Evolutionary conservation across 192 early-diverging fungal genomes (phyloP), one percentile per base, ranked within the genome.

Genomic region (Chytriomyces confervae): DNA sequence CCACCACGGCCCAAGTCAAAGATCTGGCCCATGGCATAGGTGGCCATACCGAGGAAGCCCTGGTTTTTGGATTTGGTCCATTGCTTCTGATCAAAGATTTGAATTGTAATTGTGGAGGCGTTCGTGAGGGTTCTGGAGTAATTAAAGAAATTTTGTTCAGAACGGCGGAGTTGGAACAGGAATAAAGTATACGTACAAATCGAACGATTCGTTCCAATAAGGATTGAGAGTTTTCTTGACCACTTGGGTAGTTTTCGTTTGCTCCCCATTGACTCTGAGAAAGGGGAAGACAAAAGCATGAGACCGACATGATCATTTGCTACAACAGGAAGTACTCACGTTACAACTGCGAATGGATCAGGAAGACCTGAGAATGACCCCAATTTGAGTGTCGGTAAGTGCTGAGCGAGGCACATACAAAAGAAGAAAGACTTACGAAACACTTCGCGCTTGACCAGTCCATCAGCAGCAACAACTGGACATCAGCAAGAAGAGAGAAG

Each of bases 41-140:
- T 96, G 76, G 95, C 89, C 62, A 96, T 94, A 50, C 96, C 95
- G 45, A 97, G 85, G 77, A 98, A 98, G 6, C 85, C 86, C 73
- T 89, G 83, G 60, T 88, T 81, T 57, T 51, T 79, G 23, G 75
- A 72, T 66, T 89, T 95, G 81, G 97, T 96, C 83, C 95, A 98
- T 79, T 96, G 97, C 80, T 93, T 91, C 86, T 98, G 96, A 86
- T 98, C 97, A 89, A 98, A 98, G 46, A 98, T 92, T 86, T 98
- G 97, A 70, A 97, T 92, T 5, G 95, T 93, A 68, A 98, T 86
- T 16, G 95, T 90, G 77, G 92, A 94, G 66, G 78, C 84, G 80
- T 91, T 92, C 43, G 86, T 89, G 18, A 93, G 92, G 81, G 88
- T 86, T 29, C 92, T 93, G 78, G 10, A 27, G 62, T 57, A 23